A percentile compares a stretch with the other conserved stretches of the same genome.
phyloP scores from a whole-genome alignment of 192 early-diverging fungal species.

The Backusella westeae region DNA sequence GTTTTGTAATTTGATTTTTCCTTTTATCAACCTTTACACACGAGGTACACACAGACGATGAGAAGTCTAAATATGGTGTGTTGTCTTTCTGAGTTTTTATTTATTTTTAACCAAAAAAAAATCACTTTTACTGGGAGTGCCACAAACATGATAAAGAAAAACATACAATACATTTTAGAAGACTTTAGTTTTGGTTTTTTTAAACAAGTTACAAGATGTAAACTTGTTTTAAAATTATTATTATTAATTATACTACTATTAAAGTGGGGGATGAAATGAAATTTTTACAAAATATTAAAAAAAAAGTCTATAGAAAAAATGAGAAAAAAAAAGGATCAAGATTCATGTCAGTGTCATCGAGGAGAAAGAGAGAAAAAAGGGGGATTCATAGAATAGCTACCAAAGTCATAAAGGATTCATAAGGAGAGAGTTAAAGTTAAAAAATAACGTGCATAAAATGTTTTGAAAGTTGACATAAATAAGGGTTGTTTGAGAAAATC shows the following conservation, averaged over 20 bases:
- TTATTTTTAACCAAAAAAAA: conserved; percentile 1
- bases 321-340: conserved; percentile 5
- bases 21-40: background rate
- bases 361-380: background rate
- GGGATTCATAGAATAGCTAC: background rate
- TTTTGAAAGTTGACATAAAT: conserved; percentile 8
- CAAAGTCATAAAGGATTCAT: background rate
- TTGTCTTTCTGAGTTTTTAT: conserved; percentile 4
- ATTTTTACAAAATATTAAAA: conserved; percentile 9
- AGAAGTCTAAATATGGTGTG: background rate
- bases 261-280: background rate
- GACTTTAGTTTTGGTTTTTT: background rate
- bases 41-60: conserved; percentile 7
- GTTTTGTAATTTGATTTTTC: background rate
- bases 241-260: background rate
- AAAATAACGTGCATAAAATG: conserved; percentile 1
- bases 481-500: conserved; percentile 3
- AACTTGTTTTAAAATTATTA: conserved; percentile 9
- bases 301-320: conserved; percentile 8
- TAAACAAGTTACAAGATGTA: background rate
- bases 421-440: conserved; percentile 4
- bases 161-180: background rate
- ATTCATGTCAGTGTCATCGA: conserved; percentile 8
- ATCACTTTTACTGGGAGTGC: background rate
- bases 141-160: background rate